Conservation (phyloP, 2,329 filamentous ascomycete species). For the Cordyceps militaris region DNA sequence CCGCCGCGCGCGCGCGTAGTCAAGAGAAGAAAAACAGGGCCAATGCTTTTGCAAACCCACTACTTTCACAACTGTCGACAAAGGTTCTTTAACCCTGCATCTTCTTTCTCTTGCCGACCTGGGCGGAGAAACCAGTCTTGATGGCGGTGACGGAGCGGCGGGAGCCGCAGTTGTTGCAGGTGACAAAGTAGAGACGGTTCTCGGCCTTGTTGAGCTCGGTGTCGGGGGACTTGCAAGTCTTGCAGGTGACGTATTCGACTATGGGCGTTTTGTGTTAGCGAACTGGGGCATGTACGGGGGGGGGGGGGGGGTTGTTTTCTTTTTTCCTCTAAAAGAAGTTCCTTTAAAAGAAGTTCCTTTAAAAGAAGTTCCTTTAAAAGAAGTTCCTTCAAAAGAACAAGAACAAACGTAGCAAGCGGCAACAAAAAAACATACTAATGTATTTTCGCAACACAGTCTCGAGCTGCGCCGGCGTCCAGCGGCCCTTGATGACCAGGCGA, state of each 20-base stretch:
- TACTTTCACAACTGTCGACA: too few relatives aligned
- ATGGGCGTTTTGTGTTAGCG: conserved; percentile 24
- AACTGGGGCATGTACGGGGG: neutral
- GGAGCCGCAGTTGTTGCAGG: conserved; percentile 76
- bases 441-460: conserved; percentile 95
- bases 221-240: conserved; percentile 91
- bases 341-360: too few relatives aligned
- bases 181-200: conserved; percentile 98
- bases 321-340: too few relatives aligned
- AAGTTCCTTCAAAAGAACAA: too few relatives aligned
- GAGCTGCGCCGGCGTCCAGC: conserved; percentile 99
- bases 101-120: conserved; percentile 98
- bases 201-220: conserved; percentile 98
- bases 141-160: conserved; percentile 90
- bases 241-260: conserved; percentile 98
- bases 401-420: too few relatives aligned
- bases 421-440: conserved; percentile 63
- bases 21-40: too few relatives aligned
- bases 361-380: too few relatives aligned
- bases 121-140: conserved; percentile 99
- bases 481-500: conserved; percentile 95
- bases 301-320: neutral
- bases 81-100: conserved; percentile 79
- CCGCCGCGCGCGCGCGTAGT: too few relatives aligned
- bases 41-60: too few relatives aligned